Evolutionary conservation across 2,329 filamentous ascomycete genomes (phyloP), one percentile per base, ranked within the genome.

Genomic region (Hypoxylon sp.): DNA sequence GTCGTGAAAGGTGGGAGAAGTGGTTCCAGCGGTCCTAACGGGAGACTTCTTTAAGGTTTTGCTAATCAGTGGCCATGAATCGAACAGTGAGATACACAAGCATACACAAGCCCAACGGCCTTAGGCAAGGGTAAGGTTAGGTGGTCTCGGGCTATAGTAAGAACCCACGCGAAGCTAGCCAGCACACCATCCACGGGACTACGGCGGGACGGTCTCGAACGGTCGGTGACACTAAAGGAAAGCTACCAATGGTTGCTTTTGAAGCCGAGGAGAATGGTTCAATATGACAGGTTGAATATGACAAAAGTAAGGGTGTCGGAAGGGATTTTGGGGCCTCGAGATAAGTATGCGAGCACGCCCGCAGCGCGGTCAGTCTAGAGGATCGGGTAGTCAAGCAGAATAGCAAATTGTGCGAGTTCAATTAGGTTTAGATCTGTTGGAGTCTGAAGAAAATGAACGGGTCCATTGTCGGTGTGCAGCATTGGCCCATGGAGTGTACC

Each of bases 61-160:
- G 63, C 60, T 75, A 70, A 42, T 66, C 56, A 55, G 50, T 26
- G 58, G 65, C 69, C 62, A 71, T 70, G 62, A 70, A 68, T 69
- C 65, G 54, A 57, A 55, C 24, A 42, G 35, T 17, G 17, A 31
- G 29, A 35, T 26, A 46, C 26, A 57, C 19, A 48, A 50, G 35
- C 54, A 62, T 63, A 61, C 54, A 51, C 52, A 60, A 61, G 26
- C 35, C 35, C 9, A 59, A 33, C 24, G 54, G 39, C 52, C 52
- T 48, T 63, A 56, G 57, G 57, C 39, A 54, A 56, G 42, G 48
- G 55, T 17, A 50, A 50, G 44, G 53, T 17, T 56, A 56, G 33
- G 19, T 13, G 19, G n/a, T 33, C 42, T 5, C 17, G 22, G 10
- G 26, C 51, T 47, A 56, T 35, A 56, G 39, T 61, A 46, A 61